Conservation (phyloP, 176 grass and related monocot genomes). For the Carex myosuroides region DNA sequence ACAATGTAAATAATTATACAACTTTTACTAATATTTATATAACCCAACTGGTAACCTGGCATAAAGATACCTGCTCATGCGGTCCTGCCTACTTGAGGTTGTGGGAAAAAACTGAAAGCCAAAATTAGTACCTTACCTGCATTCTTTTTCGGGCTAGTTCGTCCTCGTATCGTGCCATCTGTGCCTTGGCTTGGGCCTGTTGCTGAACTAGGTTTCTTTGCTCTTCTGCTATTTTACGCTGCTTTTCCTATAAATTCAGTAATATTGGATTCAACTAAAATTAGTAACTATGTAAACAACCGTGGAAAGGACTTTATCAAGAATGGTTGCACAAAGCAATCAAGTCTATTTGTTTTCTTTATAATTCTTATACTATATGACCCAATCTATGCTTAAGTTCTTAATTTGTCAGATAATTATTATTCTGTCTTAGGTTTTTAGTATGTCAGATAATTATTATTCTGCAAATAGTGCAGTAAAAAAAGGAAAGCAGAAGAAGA, state of each 20-base stretch:
- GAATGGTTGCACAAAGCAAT: not conserved
- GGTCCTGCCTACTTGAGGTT: not conserved
- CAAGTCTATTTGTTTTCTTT: not conserved
- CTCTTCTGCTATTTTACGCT: constrained; percentile 55
- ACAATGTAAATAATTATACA: not conserved
- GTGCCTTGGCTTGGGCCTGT: constrained; percentile 56
- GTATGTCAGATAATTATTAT: not conserved
- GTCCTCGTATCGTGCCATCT: constrained; percentile 71
- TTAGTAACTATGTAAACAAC: not conserved
- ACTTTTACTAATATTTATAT: not conserved
- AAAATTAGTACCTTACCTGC: constrained; percentile 30
- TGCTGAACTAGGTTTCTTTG: constrained; percentile 56
- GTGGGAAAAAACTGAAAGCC: not conserved
- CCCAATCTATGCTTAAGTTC: not conserved
- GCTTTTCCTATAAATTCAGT: constrained; percentile 45
- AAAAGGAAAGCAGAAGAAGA: not conserved
- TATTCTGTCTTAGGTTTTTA: not conserved
- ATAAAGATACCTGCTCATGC: not conserved
- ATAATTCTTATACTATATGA: not conserved
- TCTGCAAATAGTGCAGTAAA: not conserved
- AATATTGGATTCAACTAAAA: not conserved
- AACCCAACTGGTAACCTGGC: not conserved
- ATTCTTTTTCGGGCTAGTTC: constrained; percentile 87
- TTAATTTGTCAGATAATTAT: not conserved
- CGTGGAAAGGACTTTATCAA: not conserved